Conservation (phyloP, 208 protist species). For the Trypanosoma theileri region DNA sequence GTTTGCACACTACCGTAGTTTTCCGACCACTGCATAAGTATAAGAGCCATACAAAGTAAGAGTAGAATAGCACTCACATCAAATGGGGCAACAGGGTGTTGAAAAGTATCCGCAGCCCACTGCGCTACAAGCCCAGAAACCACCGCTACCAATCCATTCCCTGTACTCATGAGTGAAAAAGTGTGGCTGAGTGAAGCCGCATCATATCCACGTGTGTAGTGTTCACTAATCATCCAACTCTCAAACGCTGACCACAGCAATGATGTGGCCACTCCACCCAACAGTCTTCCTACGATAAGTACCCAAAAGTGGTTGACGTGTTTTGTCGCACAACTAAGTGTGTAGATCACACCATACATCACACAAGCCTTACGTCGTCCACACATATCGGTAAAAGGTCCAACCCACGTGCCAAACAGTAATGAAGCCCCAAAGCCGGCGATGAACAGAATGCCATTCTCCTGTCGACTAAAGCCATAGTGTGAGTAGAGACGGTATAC, state of each 20-base stretch:
- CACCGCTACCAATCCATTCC: constrained; percentile 78
- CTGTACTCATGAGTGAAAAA: constrained; percentile 54
- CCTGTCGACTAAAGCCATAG: constrained; percentile 55
- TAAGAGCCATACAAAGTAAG: constrained; percentile 30
- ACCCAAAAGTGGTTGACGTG: constrained; percentile 30
- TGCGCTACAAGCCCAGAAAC: constrained; percentile 59
- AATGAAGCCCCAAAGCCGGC: constrained; percentile 65
- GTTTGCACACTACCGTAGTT: constrained; percentile 56
- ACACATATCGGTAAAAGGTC: constrained; percentile 47
- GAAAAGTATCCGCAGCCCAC: constrained; percentile 19
- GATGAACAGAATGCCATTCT: constrained; percentile 82
- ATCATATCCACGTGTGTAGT: constrained; percentile 35
- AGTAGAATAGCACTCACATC: constrained; percentile 41
- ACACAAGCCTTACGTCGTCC: constrained; percentile 38
- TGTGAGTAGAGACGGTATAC: constrained; percentile 75
- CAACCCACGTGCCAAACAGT: constrained; percentile 78
- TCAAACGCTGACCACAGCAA: constrained; percentile 91
- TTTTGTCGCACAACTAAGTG: constrained; percentile 38
- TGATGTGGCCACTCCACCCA: constrained; percentile 80
- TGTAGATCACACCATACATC: constrained; percentile 46
- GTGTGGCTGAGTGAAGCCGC: constrained; percentile 40
- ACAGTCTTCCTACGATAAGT: constrained; percentile 71
- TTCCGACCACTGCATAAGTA: constrained; percentile 52
- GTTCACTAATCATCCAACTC: constrained; percentile 89
- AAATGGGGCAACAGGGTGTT: constrained; percentile 39